Evolutionary conservation across 1,139 yeast genomes (phyloP), one percentile per base, ranked within the genome.

Genomic region (Geotrichum phurueaensis): DNA sequence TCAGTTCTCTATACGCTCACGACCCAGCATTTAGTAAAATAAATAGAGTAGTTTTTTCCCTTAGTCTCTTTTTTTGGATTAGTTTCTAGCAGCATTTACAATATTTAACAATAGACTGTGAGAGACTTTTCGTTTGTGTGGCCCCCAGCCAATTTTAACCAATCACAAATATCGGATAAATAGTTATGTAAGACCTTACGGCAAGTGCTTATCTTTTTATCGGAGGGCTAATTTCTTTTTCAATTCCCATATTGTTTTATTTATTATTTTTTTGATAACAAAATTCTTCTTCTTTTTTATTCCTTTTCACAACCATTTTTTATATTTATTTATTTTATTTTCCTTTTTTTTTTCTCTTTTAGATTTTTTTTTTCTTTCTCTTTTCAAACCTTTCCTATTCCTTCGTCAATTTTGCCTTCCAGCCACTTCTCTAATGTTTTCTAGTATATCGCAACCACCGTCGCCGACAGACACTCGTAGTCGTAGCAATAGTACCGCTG

Each of bases 391-490:
- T 20, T 25, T 53, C 23, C 23, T 22, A 22, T 18, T 22, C 39
- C 43, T n/a, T 45, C n/a, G 22, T 50, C 20, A 22, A 43, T 22
- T 29, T 47, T 18, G 25, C 18, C 43, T 39, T n/a, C 7, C 56
- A 33, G 29, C 31, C 39, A 18, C 54, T 53, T 31, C n/a, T 49
- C 29, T 36, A 18, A 54, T 54, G 53, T 53, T 60, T 33, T 49
- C 62, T 12, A 51, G 56, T 27, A 36, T 51, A 27, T 51, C 31
- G 18, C 31, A 23, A 20, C 31, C 31, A 20, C 31, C 31, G 18
- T 25, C 31, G 18, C 51, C 51, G 18, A 9, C 18, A 18, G 27
- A 48, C 31, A 48, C 29, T 43, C 59, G 31, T 53, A 36, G 31
- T 27, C 25, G 50, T 53, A 54, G 31, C 60, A 33, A 36, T 31